Evolutionary conservation across 2,329 filamentous ascomycete genomes (phyloP), one percentile per base, ranked within the genome.

Genomic region (Colletotrichum plurivorum): DNA sequence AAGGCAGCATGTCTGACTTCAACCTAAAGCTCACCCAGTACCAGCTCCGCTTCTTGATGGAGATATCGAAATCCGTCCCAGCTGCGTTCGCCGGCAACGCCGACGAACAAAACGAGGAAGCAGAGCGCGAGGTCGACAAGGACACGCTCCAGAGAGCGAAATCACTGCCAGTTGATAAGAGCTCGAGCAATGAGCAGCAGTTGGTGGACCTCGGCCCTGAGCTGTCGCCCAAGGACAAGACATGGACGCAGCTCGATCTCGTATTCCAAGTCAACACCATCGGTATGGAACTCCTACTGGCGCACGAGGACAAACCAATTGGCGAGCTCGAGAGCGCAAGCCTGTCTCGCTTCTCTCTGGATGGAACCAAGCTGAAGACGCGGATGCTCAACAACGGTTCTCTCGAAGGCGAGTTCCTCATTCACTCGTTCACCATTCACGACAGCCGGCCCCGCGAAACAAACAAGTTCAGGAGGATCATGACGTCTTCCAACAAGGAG

Each of bases 401-500:
- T 0, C 81, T 99, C 48, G 96, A 99, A 78, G 94, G 95, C 2
- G 97, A 99, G 77, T 88, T 99, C 7, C 87, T 97, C 43, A 94
- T 99, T 16, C 92, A 96, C 69, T 96, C 95, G 0, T 98, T 99
- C 78, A 97, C 94, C 0, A 97, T 98, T 72, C 89, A 93, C 64
- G 96, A 99, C 78, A 98, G 93, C 71, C 91, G 97, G n/a, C 91
- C 90, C 5, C 89, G 90, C 62, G 95, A 97, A 74, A 93, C 92
- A 5, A 99, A 98, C 84, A 98, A 97, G 77, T 99, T 97, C 86
- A 90, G 94, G 58, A 97, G 95, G 79, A 98, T 99, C 82, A 98
- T 99, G 96, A 95, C 95, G 2, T 91, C 97, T 63, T 94, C 95
- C 76, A 98, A 98, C 80, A 95, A 94, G 74, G 92, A 95, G 64